phyloP scores from a whole-genome alignment of 2,329 filamentous ascomycete species.

The Fusarium praegraminearum region DNA sequence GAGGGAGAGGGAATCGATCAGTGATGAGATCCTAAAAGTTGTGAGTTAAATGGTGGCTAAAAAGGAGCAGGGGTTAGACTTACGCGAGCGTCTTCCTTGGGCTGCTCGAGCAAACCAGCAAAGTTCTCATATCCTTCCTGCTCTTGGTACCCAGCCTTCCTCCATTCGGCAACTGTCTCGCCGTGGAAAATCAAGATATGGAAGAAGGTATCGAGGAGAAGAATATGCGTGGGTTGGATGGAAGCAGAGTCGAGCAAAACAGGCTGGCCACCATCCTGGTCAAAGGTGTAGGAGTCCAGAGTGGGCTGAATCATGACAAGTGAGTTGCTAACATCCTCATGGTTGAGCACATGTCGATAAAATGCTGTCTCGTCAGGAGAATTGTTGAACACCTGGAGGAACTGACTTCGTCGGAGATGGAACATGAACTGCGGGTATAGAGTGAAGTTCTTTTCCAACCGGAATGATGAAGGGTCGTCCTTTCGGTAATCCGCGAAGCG shows the following conservation, averaged over 20 bases:
- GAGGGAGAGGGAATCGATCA: conserved; percentile 96
- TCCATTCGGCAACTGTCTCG: conserved; percentile 97
- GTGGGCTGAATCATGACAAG: conserved; percentile 99
- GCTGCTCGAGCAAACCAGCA: conserved; percentile 84
- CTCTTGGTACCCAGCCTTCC: conserved; percentile 97
- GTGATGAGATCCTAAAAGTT: conserved; percentile 85
- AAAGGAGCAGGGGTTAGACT: conserved; percentile 50
- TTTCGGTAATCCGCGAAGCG: conserved; percentile 98
- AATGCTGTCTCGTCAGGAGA: conserved; percentile 99
- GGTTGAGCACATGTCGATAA: conserved; percentile 95
- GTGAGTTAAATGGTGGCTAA: conserved; percentile 26
- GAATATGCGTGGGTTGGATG: conserved; percentile 92
- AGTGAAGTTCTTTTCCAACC: conserved; percentile 98
- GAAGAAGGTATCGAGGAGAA: conserved; percentile 98
- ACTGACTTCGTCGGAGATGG: conserved; percentile 95
- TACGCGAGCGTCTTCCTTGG: conserved; percentile 96
- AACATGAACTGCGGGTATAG: conserved; percentile 99
- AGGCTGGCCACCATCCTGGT: conserved; percentile 90
- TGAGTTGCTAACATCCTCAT: conserved; percentile 96
- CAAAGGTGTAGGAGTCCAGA: conserved; percentile 95
- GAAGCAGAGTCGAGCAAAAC: conserved; percentile 97
- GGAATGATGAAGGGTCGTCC: conserved; percentile 97
- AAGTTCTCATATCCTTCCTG: conserved; percentile 99
- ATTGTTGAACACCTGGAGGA: conserved; percentile 99
- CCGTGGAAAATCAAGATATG: conserved; percentile 99